These are phyloP conservation scores for Silene conica DNA, from an alignment of 148 eudicot genomes.

Conservation along the genomic window DNA sequence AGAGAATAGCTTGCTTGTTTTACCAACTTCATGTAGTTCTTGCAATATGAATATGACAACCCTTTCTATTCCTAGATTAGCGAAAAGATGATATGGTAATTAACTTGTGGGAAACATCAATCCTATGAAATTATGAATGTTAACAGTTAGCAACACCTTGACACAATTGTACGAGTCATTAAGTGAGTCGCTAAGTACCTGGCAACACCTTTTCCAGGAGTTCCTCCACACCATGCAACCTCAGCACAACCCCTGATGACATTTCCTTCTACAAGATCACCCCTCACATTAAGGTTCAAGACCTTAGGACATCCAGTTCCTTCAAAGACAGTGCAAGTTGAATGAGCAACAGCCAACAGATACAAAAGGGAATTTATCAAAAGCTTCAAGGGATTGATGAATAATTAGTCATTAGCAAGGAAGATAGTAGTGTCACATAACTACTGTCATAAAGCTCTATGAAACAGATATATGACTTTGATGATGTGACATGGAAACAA, in stretches of 20 bases:
- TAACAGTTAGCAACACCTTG: neutral
- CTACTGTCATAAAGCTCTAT: neutral
- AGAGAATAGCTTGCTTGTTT: neutral
- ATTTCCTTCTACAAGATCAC: conserved; percentile 88
- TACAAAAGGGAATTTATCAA: neutral
- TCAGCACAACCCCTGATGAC: conserved; percentile 65
- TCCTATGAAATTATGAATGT: neutral
- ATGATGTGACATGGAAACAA: neutral
- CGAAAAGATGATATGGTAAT: neutral
- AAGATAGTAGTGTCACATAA: neutral
- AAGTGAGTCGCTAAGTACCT: conserved; percentile 45
- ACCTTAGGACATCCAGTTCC: conserved; percentile 97
- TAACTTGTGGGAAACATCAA: conserved; percentile 11
- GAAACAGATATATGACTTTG: neutral
- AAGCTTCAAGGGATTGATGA: conserved; percentile 5
- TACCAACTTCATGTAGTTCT: neutral
- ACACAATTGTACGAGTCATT: neutral
- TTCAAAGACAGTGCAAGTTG: conserved; percentile 28
- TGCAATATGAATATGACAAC: neutral
- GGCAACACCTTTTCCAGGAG: conserved; percentile 88
- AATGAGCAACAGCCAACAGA: conserved; percentile 14
- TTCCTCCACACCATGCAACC: conserved; percentile 99
- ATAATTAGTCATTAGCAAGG: neutral
- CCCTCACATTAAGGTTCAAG: conserved; percentile 73
- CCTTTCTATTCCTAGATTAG: neutral